Evolutionary conservation across 331 rosid genomes (phyloP).

Genomic region (Rosa hybrid): DNA sequence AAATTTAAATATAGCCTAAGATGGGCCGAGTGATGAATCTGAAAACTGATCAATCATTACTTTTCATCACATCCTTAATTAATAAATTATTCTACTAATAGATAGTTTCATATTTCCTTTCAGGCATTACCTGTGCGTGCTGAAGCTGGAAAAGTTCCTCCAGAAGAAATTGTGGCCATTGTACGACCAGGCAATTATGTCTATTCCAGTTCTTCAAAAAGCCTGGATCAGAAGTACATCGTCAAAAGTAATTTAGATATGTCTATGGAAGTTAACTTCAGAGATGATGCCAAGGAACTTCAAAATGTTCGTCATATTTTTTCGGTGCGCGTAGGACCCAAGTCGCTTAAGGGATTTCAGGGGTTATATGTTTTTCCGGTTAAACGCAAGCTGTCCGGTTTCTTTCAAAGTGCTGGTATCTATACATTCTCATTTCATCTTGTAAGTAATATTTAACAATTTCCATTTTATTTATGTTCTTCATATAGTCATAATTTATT

Average conservation of each 20-base stretch:
- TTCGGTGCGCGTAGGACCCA: constrained; percentile 18
- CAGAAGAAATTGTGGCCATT: constrained; percentile 39
- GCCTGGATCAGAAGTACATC: constrained; percentile 38
- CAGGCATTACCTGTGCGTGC: constrained; percentile 34
- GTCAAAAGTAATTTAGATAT: constrained; percentile 29
- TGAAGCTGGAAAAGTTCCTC: constrained; percentile 42
- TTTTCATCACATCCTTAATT: not conserved
- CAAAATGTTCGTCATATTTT: not conserved
- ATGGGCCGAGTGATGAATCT: not conserved
- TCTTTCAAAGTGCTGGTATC: constrained; percentile 36
- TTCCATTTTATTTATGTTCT: not conserved
- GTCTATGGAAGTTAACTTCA: constrained; percentile 33
- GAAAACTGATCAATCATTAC: not conserved
- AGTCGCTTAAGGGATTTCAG: constrained; percentile 28
- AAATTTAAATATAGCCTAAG: not conserved
- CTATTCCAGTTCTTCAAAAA: constrained; percentile 16
- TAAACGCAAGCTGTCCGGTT: constrained; percentile 10
- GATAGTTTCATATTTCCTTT: not conserved
- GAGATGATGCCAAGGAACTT: not conserved
- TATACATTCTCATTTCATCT: constrained; percentile 44
- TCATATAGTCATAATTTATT: not conserved
- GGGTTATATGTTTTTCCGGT: constrained; percentile 46
- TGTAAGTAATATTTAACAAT: constrained; percentile 33
- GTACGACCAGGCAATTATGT: constrained; percentile 35
- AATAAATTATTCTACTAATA: not conserved